Conservation (phyloP, 2,329 filamentous ascomycete genomes). For the Raffaelea deltoideospora region DNA sequence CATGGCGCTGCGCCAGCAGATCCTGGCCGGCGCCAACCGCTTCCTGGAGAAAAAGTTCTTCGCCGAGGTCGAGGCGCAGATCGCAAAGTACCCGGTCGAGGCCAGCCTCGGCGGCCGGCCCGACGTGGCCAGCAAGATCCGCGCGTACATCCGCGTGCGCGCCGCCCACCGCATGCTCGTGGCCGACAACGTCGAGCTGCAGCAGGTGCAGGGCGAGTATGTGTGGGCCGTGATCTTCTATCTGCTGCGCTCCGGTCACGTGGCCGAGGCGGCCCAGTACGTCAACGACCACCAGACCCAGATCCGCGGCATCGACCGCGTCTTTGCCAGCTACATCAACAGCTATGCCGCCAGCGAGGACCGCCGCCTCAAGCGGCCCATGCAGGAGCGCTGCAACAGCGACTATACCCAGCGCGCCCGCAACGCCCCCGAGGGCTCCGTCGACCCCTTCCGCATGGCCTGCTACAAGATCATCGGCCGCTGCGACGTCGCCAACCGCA, state of each 20-base stretch:
- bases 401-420: slow-evolving; percentile 78
- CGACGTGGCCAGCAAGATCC: slow-evolving; percentile 77
- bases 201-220: slow-evolving; percentile 66
- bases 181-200: slow-evolving; percentile 64
- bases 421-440: slow-evolving; percentile 70
- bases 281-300: slow-evolving; percentile 64
- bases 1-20: slow-evolving; percentile 57
- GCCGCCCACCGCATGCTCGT: slow-evolving; percentile 70
- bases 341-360: slow-evolving; percentile 67
- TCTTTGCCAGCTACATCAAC: slow-evolving; percentile 76
- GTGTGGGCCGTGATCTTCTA: slow-evolving; percentile 94
- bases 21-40: slow-evolving; percentile 62
- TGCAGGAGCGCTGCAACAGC: slow-evolving; percentile 76
- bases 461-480: slow-evolving; percentile 96
- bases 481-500: slow-evolving; percentile 50
- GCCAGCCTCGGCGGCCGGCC: slow-evolving; percentile 82
- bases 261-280: slow-evolving; percentile 73
- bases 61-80: slow-evolving; percentile 57
- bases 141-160: slow-evolving; percentile 77
- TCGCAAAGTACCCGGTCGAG: slow-evolving; percentile 73
- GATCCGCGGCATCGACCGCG: slow-evolving; percentile 82
- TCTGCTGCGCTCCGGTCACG: slow-evolving; percentile 69
- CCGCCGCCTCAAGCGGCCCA: slow-evolving; percentile 57
- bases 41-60: slow-evolving; percentile 76
- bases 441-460: slow-evolving; percentile 90